Evolutionary conservation across 805 yeast genomes (phyloP).

Genomic region (Pichia membranifaciens): DNA sequence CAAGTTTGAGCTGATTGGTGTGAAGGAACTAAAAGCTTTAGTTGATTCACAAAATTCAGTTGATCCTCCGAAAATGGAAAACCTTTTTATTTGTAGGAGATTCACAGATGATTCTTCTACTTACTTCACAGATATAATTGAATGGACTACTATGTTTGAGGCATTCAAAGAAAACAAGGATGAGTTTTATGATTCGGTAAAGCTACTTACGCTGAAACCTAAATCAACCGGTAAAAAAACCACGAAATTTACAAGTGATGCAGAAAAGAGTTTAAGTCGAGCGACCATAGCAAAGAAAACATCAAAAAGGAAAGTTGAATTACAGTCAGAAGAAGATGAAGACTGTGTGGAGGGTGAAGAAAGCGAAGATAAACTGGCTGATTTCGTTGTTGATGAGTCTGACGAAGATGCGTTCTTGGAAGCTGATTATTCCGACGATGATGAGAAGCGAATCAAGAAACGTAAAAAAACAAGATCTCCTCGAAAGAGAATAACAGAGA

Average conservation of each 20-base stretch:
- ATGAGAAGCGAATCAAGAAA: background rate
- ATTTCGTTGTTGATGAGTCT: background rate
- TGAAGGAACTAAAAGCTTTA: slow-evolving; percentile 24
- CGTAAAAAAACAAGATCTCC: background rate
- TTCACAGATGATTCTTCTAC: slow-evolving; percentile 36
- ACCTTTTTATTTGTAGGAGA: slow-evolving; percentile 36
- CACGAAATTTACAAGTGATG: background rate
- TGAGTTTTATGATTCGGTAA: slow-evolving; percentile 30
- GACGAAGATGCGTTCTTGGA: slow-evolving; percentile 11
- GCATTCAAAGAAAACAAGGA: slow-evolving; percentile 25
- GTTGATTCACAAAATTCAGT: no score
- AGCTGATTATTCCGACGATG: slow-evolving; percentile 7
- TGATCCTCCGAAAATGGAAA: slow-evolving; percentile 19
- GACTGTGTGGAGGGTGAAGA: slow-evolving; percentile 17
- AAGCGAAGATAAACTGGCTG: slow-evolving; percentile 9
- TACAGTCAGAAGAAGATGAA: slow-evolving; percentile 1
- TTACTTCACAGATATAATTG: slow-evolving; percentile 32
- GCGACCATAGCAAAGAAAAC: no score
- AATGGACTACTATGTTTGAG: slow-evolving; percentile 32
- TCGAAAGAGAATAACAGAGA: background rate
- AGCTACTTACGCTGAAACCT: slow-evolving; percentile 27
- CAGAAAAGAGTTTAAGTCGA: background rate
- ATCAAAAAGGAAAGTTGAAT: background rate
- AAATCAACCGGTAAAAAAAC: slow-evolving; percentile 11
- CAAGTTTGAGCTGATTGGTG: slow-evolving; percentile 40